Base-by-base conservation (phyloP, 176 grass and related monocot species). In the Areca catechu region DNA sequence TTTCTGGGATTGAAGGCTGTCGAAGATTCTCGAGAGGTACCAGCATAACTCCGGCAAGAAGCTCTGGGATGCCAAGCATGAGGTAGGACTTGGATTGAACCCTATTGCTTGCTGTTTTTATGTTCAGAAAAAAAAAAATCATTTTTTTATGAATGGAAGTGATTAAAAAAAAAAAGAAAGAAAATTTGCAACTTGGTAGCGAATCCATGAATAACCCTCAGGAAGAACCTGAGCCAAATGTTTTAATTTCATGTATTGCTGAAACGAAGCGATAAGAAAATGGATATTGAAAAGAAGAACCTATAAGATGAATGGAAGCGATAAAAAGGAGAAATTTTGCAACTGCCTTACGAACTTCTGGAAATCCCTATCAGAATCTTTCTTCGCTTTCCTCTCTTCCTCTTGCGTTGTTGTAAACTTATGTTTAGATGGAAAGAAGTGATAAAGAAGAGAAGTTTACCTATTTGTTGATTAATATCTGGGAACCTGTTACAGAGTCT, bases 61-160 rank as follows among this genome's bases (percentile, higher is more conserved):
- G 71, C 82, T 96, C 10, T 95, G 91, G 86, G 91, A 90, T 79
- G 82, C 85, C 51, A 90, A 86, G 55, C 91, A 96, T 54, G 88
- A 90, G 91, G 91, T 96, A 88, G 21, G 60, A 3, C 56, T 74
- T 3, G 5, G 29, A 51, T 65, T 43, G 53, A 56, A 50, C 71
- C 16, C 52, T 24, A 53, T 57, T 47, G 70, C 60, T 7, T 34
- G 15, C 4, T 62, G 47, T 49, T 12, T 28, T 6, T 54, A 24
- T 25, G 29, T 18, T 5, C 9, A 51, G 47, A 70, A 17, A 61
- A 60, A n/a, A n/a, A 56, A 3, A 10, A 10, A 29, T 29, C 27
- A 5, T 29, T 29, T 29, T 34, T 43, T 43, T 50, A 30, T 51
- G 12, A 25, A 60, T 17, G 59, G 50, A 56, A 56, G 54, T 51